Conservation (phyloP, 345 rosid genomes). For the Eucalyptus melliodora region DNA sequence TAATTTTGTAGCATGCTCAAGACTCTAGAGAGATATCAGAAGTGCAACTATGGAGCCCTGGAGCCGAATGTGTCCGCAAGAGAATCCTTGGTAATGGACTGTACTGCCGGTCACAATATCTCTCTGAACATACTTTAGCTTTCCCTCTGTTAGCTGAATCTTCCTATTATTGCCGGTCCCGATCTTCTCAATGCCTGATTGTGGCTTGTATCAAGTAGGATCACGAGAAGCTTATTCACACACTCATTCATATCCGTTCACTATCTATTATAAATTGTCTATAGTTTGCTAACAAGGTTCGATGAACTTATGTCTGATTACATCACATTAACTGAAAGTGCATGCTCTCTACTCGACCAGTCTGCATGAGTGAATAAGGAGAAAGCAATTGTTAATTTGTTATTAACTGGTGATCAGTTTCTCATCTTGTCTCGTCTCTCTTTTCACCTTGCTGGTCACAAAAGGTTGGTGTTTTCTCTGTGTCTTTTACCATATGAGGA, state of each 20-base stretch:
- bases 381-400: neutral
- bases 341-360: neutral
- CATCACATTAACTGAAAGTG: neutral
- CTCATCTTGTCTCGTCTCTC: neutral
- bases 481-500: neutral
- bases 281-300: neutral
- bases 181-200: neutral
- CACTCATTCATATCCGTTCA: neutral
- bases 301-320: neutral
- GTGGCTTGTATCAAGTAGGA: neutral
- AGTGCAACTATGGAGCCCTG: slow-evolving; percentile 86
- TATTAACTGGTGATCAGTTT: neutral
- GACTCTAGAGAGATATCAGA: slow-evolving; percentile 95
- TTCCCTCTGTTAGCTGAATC: neutral
- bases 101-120: neutral
- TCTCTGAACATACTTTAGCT: neutral
- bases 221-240: neutral
- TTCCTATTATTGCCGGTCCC: neutral
- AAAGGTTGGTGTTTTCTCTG: neutral
- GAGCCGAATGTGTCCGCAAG: slow-evolving; percentile 71
- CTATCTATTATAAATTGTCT: neutral
- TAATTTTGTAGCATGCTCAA: slow-evolving; percentile 51
- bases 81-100: slow-evolving; percentile 64
- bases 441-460: neutral
- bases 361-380: neutral